Conservation (phyloP, 2,329 filamentous ascomycete genomes). For the Cladosporium cucumerinum region DNA sequence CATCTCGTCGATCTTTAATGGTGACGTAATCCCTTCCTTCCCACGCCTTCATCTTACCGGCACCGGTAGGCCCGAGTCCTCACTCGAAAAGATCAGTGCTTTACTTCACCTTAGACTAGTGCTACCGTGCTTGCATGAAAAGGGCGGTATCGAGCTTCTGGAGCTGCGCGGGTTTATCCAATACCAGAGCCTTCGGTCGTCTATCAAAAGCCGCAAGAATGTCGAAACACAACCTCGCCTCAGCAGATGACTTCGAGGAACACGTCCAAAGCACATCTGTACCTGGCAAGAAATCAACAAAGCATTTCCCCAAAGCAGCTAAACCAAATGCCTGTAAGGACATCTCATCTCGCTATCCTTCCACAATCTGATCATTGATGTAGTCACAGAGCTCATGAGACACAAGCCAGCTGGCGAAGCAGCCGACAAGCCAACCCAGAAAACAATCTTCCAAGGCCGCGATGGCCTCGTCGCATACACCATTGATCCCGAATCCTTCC, state of each 20-base stretch:
- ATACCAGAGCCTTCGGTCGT: background rate
- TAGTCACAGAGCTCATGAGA: slow-evolving; percentile 48
- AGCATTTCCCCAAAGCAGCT: slow-evolving; percentile 14
- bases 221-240: slow-evolving; percentile 15
- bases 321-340: slow-evolving; percentile 38
- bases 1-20: background rate
- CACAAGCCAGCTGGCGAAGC: slow-evolving; percentile 33
- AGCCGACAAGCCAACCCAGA: slow-evolving; percentile 28
- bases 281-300: slow-evolving; percentile 17
- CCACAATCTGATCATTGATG: slow-evolving; percentile 25
- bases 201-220: background rate
- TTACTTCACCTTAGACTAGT: background rate
- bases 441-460: slow-evolving; percentile 46
- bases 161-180: background rate
- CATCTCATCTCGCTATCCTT: background rate
- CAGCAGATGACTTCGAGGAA: slow-evolving; percentile 23
- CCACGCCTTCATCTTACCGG: too few relatives aligned
- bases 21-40: background rate
- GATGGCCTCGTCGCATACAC: slow-evolving; percentile 68
- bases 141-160: background rate
- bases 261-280: slow-evolving; percentile 22
- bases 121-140: background rate
- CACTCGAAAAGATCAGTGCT: background rate
- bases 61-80: background rate
- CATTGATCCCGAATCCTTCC: slow-evolving; percentile 57